Percentiles rank a stretch among this genome's conserved stretches.
Evolutionary conservation across 192 early-diverging fungal species (phyloP).

Genomic region (Podila epicladia): DNA sequence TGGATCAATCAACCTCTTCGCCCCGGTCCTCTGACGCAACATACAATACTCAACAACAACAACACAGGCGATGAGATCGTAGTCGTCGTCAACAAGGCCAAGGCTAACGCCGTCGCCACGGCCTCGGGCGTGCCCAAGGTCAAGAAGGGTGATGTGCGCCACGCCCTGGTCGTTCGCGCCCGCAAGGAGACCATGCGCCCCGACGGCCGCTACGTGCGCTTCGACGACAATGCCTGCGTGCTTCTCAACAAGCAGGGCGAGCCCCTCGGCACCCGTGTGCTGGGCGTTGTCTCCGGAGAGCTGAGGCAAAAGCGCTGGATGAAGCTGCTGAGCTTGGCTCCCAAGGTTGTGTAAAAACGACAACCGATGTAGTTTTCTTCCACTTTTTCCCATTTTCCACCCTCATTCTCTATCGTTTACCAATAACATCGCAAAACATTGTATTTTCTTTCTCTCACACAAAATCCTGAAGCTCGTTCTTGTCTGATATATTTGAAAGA

Average conservation of each 20-base stretch:
- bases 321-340: conserved; percentile 94
- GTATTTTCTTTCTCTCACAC: too few species aligned
- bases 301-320: conserved; percentile 94
- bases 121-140: conserved; percentile 70
- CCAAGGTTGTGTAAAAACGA: conserved; percentile 80
- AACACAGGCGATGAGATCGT: conserved; percentile 91
- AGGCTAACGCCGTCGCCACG: conserved; percentile 75
- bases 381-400: too few species aligned
- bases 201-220: conserved; percentile 91
- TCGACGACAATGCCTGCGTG: conserved; percentile 98
- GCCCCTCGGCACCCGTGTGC: conserved; percentile 92
- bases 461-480: too few species aligned
- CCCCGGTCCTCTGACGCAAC: background rate
- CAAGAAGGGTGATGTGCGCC: conserved; percentile 94
- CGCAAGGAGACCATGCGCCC: conserved; percentile 87
- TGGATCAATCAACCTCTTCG: background rate
- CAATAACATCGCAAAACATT: too few species aligned
- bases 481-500: background rate
- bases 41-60: background rate
- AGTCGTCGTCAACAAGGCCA: conserved; percentile 93
- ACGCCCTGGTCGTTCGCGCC: conserved; percentile 91
- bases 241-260: conserved; percentile 94
- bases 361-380: too few species aligned
- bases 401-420: too few species aligned
- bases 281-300: conserved; percentile 91